Evolutionary conservation across 23 red algal genomes (phyloP), one percentile per base, ranked within the genome.

Genomic region (Chondrus crispus): DNA sequence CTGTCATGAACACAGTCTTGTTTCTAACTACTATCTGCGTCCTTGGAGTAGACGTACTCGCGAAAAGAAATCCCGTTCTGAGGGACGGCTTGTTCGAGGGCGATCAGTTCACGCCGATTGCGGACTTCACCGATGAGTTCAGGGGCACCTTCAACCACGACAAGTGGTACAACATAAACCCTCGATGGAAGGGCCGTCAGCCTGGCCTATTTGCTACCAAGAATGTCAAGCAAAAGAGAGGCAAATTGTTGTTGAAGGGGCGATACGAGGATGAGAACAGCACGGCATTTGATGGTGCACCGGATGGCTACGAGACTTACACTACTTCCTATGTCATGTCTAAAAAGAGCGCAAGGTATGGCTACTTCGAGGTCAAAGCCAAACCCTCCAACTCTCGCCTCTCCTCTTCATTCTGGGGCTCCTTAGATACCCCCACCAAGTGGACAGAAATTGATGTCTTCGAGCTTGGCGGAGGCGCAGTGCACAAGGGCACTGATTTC

Each of bases 361-460:
- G 90, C 19, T 93, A 86, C 62, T 85, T 93, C 35, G 90, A 93
- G 78, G 90, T 93, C 24, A 51, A 63, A 24, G 90, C 90, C 0
- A 93, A 93, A 42, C 90, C 90, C 10, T 38, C 36, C 12, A 86
- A 93, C 28, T 93, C 90, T 5, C 63, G 80, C 22, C 43, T 93
- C 35, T 93, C 90, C 12, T 93, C 90, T 2, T 46, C 90, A 3
- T 93, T 93, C 43, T 93, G 90, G 90, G 80, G 69, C 20, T 93
- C 90, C 13, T 63, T 86, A 5, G 82, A 93, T 28, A 93, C 90
- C 26, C 80, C 78, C 1, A 76, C 9, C 2, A 42, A 64, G 0
- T 93, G 90, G 90, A 93, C 90, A 0, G 90, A 93, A 68, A 93
- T 93, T 20, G 90, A 93, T 80, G 80, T 93, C 18, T 93, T 79